Conservation (phyloP, 306 rosid species). For the Casuarina glauca region DNA sequence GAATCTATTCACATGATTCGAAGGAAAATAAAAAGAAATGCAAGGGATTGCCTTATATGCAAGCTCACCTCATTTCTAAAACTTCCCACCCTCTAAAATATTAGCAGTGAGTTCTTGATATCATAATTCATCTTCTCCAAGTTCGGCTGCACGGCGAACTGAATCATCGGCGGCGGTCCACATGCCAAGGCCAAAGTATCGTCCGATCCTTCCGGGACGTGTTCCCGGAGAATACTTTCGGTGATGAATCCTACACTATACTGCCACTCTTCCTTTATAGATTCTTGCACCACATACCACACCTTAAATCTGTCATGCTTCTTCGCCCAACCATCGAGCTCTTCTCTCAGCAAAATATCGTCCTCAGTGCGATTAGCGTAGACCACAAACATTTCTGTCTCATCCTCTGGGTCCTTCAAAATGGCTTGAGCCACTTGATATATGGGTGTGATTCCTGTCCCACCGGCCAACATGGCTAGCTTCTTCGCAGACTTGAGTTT, state of each 20-base stretch:
- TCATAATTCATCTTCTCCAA: constrained; percentile 77
- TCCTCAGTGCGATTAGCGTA: constrained; percentile 79
- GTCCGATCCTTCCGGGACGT: constrained; percentile 49
- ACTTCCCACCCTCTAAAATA: constrained; percentile 39
- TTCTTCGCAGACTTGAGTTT: constrained; percentile 51
- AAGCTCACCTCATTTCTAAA: background rate
- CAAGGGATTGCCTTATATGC: background rate
- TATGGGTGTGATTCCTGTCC: constrained; percentile 87
- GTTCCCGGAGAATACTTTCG: constrained; percentile 60
- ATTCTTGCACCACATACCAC: constrained; percentile 74
- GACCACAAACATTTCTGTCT: constrained; percentile 69
- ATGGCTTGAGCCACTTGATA: constrained; percentile 79
- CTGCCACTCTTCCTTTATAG: constrained; percentile 57
- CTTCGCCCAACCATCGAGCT: constrained; percentile 67
- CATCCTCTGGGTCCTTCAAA: constrained; percentile 66
- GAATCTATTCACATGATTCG: background rate
- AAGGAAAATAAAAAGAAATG: background rate
- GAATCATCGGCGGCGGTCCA: constrained; percentile 90
- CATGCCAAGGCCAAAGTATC: constrained; percentile 68
- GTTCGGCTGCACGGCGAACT: constrained; percentile 63
- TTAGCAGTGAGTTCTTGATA: constrained; percentile 48
- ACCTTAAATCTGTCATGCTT: constrained; percentile 55
- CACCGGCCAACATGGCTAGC: constrained; percentile 80
- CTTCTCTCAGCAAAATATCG: constrained; percentile 68
- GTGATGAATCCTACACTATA: constrained; percentile 67